Evolutionary conservation across 2,329 filamentous ascomycete species (phyloP).

Genomic region (Fusarium nisikadoi): DNA sequence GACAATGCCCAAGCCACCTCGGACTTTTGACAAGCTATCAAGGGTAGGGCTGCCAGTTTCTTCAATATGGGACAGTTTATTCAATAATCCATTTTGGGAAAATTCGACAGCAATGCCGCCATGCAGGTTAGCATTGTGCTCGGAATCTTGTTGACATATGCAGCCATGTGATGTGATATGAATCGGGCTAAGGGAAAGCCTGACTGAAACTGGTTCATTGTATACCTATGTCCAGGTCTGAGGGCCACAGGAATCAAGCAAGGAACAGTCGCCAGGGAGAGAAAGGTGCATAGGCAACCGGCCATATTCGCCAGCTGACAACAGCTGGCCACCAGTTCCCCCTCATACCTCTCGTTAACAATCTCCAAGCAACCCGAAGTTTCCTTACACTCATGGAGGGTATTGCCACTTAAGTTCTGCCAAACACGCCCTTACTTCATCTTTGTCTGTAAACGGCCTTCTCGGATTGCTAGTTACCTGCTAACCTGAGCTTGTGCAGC

Average conservation of each 20-base stretch:
- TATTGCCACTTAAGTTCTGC: not conserved
- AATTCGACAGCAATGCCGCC: not conserved
- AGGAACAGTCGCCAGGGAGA: not conserved
- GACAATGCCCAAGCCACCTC: not conserved
- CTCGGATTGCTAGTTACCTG: not conserved
- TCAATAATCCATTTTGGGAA: not conserved
- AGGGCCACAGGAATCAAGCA: not conserved
- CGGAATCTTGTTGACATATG: not conserved
- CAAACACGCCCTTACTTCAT: not conserved
- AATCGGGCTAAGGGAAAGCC: not conserved
- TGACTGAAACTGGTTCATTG: not conserved
- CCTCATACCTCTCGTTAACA: not conserved
- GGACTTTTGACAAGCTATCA: not conserved
- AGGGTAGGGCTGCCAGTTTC: not conserved
- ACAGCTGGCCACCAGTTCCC: constrained; percentile 21
- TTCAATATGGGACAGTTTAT: not conserved
- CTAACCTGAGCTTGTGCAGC: not conserved
- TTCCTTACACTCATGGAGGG: not conserved
- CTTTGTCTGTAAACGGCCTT: not conserved
- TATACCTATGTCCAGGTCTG: not conserved
- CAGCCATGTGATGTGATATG: not conserved
- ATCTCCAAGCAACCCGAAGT: not conserved
- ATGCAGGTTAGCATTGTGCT: not conserved
- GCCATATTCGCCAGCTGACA: constrained; percentile 3
- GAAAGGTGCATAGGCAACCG: not conserved